These are phyloP conservation scores for Agaricus blazei DNA, from an alignment of 768 basidiomycete species.

Conservation along the genomic window DNA sequence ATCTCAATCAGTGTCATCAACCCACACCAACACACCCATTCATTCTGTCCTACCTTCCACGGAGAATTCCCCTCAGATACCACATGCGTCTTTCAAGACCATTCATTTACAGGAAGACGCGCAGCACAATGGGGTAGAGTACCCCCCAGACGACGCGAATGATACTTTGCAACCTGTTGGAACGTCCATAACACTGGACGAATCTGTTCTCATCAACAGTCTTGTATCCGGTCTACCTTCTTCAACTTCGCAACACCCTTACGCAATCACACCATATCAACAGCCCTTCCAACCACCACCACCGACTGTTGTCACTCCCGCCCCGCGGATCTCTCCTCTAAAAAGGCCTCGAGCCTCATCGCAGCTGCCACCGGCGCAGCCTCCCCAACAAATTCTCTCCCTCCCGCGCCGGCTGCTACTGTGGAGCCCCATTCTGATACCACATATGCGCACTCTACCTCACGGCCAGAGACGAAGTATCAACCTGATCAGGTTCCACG, in stretches of 20 bases:
- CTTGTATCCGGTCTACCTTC: constrained; percentile 25
- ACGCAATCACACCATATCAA: constrained; percentile 45
- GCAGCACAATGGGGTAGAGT: constrained; percentile 18
- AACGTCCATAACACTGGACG: constrained; percentile 38
- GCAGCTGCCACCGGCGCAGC: constrained; percentile 58
- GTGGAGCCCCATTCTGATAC: constrained; percentile 25
- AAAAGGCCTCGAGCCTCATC: constrained; percentile 47
- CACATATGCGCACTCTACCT: constrained; percentile 17
- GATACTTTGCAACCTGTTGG: constrained; percentile 26
- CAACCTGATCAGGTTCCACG: background rate
- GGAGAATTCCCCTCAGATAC: constrained; percentile 38
- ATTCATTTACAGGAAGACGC: constrained; percentile 31
- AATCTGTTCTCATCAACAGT: constrained; percentile 25
- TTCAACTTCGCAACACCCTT: constrained; percentile 42
- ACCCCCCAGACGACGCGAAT: constrained; percentile 20
- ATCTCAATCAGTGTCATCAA: constrained; percentile 34
- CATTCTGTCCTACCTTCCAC: constrained; percentile 46
- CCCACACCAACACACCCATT: constrained; percentile 43
- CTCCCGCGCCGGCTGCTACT: constrained; percentile 45
- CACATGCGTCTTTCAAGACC: constrained; percentile 27
- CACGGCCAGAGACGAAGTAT: constrained; percentile 26
- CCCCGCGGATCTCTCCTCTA: constrained; percentile 29
- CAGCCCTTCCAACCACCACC: constrained; percentile 20
- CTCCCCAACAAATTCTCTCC: constrained; percentile 60
- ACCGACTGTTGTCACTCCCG: constrained; percentile 15